phyloP scores from a whole-genome alignment of 106 monocot genomes.

The Dendrobium officinale region DNA sequence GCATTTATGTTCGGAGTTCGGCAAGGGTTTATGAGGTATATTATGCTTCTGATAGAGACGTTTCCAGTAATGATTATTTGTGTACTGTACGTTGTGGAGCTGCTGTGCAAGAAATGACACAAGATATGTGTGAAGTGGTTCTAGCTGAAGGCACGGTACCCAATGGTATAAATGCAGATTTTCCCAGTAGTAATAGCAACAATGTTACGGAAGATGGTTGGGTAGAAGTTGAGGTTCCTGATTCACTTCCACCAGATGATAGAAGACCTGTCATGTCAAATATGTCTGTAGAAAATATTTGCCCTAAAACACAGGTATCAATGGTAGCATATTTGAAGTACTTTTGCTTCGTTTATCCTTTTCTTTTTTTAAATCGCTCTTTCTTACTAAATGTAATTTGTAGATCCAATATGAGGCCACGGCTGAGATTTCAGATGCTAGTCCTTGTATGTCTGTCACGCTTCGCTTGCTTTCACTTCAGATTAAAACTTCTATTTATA shows the following conservation, averaged over 20 bases:
- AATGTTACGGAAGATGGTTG: constrained; percentile 68
- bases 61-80: constrained; percentile 54
- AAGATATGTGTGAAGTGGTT: background rate
- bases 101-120: constrained; percentile 16
- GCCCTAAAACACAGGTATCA: constrained; percentile 32
- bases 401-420: constrained; percentile 84
- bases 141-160: background rate
- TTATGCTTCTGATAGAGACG: constrained; percentile 30
- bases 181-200: constrained; percentile 21
- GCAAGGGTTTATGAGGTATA: constrained; percentile 80
- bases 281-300: constrained; percentile 7
- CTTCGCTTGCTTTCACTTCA: constrained; percentile 81
- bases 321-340: background rate
- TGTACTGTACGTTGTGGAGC: constrained; percentile 80
- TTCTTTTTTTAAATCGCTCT: background rate
- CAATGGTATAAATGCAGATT: constrained; percentile 10
- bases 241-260: constrained; percentile 20
- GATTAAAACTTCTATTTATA: constrained; percentile 41
- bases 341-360: constrained; percentile 4
- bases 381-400: constrained; percentile 3
- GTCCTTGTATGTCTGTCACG: constrained; percentile 60
- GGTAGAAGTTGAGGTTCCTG: constrained; percentile 60
- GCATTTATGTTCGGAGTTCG: constrained; percentile 68
- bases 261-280: constrained; percentile 6
- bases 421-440: constrained; percentile 78